Evolutionary conservation across 768 basidiomycete species (phyloP).

Genomic region (Mrakia blollopis): DNA sequence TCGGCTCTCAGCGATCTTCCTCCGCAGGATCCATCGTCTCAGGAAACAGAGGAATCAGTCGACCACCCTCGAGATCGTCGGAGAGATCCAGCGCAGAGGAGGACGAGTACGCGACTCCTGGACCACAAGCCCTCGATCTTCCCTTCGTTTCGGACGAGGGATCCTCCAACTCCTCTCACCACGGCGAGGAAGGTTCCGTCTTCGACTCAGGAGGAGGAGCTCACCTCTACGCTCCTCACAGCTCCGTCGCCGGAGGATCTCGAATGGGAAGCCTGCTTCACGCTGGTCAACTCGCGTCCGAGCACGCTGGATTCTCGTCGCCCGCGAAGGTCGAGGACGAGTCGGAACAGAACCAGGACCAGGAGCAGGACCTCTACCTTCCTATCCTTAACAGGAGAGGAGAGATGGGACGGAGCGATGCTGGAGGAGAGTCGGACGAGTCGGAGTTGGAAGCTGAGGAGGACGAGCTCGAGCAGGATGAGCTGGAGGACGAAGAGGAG

Average conservation of each 20-base stretch:
- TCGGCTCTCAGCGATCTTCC: neutral
- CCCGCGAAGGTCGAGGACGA: neutral
- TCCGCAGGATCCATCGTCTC: neutral
- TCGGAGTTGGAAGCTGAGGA: constrained; percentile 10
- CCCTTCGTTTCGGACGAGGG: constrained; percentile 4
- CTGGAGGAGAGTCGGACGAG: neutral
- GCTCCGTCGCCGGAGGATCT: constrained; percentile 1
- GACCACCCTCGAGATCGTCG: neutral
- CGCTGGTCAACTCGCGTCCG: constrained; percentile 7
- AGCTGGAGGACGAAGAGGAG: neutral
- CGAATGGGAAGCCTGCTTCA: constrained; percentile 21
- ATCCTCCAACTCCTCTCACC: constrained; percentile 14
- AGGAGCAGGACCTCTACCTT: neutral
- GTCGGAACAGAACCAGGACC: neutral
- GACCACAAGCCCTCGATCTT: neutral
- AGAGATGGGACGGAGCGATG: neutral
- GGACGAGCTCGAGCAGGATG: constrained; percentile 5
- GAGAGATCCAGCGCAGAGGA: neutral
- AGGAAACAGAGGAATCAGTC: neutral
- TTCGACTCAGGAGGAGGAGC: constrained; percentile 5
- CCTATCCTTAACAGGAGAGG: neutral
- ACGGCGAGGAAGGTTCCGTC: neutral
- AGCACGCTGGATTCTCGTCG: constrained; percentile 11
- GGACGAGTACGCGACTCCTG: constrained; percentile 12
- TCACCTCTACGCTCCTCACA: constrained; percentile 10